Evolutionary conservation across 1,284 basidiomycete genomes (phyloP).

Genomic region (Leucoagaricus sp.): DNA sequence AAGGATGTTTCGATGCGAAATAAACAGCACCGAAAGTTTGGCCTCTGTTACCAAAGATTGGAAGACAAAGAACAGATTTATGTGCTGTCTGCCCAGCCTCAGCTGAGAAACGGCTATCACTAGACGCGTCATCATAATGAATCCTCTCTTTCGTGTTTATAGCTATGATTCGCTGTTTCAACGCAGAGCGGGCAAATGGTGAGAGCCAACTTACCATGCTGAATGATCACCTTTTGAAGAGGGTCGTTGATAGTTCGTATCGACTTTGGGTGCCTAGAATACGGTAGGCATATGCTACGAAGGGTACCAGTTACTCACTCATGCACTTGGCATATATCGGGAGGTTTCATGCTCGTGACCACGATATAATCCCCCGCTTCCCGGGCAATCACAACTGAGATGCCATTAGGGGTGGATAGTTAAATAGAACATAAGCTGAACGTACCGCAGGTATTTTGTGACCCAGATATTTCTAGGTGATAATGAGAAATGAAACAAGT

Average conservation of each 20-base stretch:
- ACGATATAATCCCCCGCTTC: slow-evolving; percentile 71
- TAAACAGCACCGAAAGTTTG: slow-evolving; percentile 61
- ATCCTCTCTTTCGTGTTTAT: slow-evolving; percentile 64
- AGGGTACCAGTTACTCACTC: slow-evolving; percentile 43
- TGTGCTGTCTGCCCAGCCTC: slow-evolving; percentile 61
- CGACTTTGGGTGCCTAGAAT: slow-evolving; percentile 55
- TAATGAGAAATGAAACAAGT: neutral
- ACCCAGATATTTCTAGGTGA: slow-evolving; percentile 59
- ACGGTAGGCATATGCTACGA: neutral
- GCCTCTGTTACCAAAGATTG: slow-evolving; percentile 70
- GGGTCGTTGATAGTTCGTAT: slow-evolving; percentile 61
- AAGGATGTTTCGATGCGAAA: slow-evolving; percentile 62
- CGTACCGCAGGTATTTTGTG: slow-evolving; percentile 60
- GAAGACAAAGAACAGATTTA: slow-evolving; percentile 65
- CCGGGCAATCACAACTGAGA: slow-evolving; percentile 58
- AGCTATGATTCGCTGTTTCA: slow-evolving; percentile 36
- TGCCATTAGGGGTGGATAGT: slow-evolving; percentile 1
- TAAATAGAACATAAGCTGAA: neutral
- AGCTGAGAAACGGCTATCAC: slow-evolving; percentile 65
- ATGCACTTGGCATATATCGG: slow-evolving; percentile 64
- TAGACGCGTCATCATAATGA: slow-evolving; percentile 57
- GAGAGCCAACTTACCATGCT: slow-evolving; percentile 48
- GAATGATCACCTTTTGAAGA: slow-evolving; percentile 62
- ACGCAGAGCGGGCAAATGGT: neutral
- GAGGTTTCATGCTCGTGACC: slow-evolving; percentile 62